Evolutionary conservation across 805 yeast genomes (phyloP), one percentile per base, ranked within the genome.

Genomic region (Teunomyces panamensis): DNA sequence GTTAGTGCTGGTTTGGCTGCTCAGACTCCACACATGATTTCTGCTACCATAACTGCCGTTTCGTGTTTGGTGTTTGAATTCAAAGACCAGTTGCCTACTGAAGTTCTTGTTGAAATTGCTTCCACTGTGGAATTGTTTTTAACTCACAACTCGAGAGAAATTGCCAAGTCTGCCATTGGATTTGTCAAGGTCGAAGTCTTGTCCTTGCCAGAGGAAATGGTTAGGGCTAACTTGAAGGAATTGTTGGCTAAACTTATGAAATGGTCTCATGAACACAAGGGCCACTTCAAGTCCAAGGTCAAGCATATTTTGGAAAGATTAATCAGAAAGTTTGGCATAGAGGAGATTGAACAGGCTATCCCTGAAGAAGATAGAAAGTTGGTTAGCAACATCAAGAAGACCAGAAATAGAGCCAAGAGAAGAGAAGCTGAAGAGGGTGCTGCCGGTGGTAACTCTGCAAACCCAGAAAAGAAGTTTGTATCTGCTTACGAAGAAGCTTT

Each of bases 1-100:
- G 85, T 92, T 28, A 81, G 92, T 66, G 99, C 97, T 27, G 99
- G 99, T 72, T 75, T 95, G 56, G 97, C 94, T 32, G 97, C 97
- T 48, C 84, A 87, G 54, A 80, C 94, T 28, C 92, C 95, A 30
- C 96, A 92, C 70, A 92, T 92, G 97, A 87, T 94, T 29, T 88
- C 96, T 59, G 97, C 98, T n/a, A 59, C 77, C 37, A 83, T 94
- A 57, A 90, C 96, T 5, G 95, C 97, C 0, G 73, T 92, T 46
- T 84, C 96, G 39, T 85, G 97, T 61, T 71, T 92, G 39, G 76
- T 94, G 34, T 92, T 83, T 67, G 97, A 94, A 68, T 95, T 88
- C 70, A 85, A 85, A 57, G 80, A 80, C 46, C 71, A 74, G 32
- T 74, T 94, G 51, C 79, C 83, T 9, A 57, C 71, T 24, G 85